Percentiles rank a stretch among this genome's conserved stretches.
Conservation (phyloP, 2,329 filamentous ascomycete genomes). For the Aureobasidium uvarum region DNA sequence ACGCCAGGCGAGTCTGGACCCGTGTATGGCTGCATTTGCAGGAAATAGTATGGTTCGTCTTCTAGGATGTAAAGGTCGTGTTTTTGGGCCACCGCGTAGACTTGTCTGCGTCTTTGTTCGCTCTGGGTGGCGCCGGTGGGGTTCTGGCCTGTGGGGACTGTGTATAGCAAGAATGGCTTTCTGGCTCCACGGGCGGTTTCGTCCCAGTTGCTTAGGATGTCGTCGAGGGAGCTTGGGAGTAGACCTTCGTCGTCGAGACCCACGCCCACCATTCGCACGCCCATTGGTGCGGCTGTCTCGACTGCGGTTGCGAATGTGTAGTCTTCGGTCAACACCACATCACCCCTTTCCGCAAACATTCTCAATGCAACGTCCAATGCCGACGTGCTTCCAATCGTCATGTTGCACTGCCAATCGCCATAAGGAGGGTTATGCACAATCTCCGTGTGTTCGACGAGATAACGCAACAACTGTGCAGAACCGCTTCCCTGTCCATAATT, state of each 20-base stretch:
- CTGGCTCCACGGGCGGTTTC: conserved; percentile 53
- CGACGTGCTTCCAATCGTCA: conserved; percentile 83
- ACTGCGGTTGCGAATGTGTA: conserved; percentile 83
- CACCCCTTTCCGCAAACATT: conserved; percentile 73
- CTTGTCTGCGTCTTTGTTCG: conserved; percentile 61
- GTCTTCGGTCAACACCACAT: conserved; percentile 81
- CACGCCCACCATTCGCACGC: conserved; percentile 59
- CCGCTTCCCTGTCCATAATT: conserved; percentile 92
- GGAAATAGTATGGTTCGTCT: conserved; percentile 92
- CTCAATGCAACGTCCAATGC: conserved; percentile 80
- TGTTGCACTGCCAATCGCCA: conserved; percentile 79
- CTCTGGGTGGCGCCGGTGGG: conserved; percentile 84
- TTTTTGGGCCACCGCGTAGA: conserved; percentile 77
- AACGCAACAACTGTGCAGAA: conserved; percentile 81
- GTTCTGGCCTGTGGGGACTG: conserved; percentile 80
- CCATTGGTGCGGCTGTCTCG: conserved; percentile 63
- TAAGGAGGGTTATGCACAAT: conserved; percentile 85
- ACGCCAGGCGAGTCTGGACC: conserved; percentile 52
- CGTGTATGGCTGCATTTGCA: conserved; percentile 79
- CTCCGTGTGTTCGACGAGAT: conserved; percentile 93
- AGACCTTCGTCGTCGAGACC: conserved; percentile 67
- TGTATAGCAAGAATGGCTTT: conserved; percentile 69
- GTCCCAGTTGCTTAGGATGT: conserved; percentile 65
- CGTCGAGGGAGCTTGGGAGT: conserved; percentile 60
- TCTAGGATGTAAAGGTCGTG: conserved; percentile 86